Base-by-base conservation (phyloP, 2,329 filamentous ascomycete species). In the Stachybotrys chlorohalonatus region DNA sequence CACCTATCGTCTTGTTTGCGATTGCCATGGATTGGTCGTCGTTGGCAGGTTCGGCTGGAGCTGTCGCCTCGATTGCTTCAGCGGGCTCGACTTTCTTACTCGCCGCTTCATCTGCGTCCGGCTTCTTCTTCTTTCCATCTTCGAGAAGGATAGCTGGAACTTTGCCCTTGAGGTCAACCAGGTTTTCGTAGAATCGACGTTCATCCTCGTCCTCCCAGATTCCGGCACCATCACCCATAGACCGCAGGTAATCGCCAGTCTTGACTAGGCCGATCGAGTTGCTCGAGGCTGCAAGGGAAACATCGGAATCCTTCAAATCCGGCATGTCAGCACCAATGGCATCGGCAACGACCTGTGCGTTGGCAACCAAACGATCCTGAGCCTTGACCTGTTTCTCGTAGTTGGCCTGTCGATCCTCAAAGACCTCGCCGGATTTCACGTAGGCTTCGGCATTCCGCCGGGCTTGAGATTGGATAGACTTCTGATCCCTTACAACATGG, bases 121-220 rank as follows among this genome's bases (percentile, higher is more conserved):
- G 52, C 67, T 95, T 96, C 74, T 95, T 96, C 76, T 96, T 97
- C 72, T 95, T 96, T 53, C 84, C 84, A 62, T 97, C 94, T 65
- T 99, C 94, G 1, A 99, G 82, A 8, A 99, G 77, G 62, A 99
- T 95, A 1, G 87, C 87, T 0, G 94, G 95, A 3, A 99, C 94
- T 63, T 96, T 95, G 62, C 95, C 94, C 67, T 95, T 96, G 15
- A 99, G 76, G 66, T 99, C 94, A 11, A 95, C 88, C 11, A 99
- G 72, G 60, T 96, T 97, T 75, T 99, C 94, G 72, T 99, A 99
- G 69, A 99, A 99, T 57, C 94, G 89, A 56, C 94, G 85, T 71
- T 99, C 93, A 54, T 99, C 94, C 66, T 99, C 94, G 63, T 99
- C 94, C 73, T 96, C 92, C 94, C 94, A 99, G 58, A 99, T 97